Base-by-base conservation (phyloP, 345 rosid genomes). In the Cardamine chenopodiifolia region DNA sequence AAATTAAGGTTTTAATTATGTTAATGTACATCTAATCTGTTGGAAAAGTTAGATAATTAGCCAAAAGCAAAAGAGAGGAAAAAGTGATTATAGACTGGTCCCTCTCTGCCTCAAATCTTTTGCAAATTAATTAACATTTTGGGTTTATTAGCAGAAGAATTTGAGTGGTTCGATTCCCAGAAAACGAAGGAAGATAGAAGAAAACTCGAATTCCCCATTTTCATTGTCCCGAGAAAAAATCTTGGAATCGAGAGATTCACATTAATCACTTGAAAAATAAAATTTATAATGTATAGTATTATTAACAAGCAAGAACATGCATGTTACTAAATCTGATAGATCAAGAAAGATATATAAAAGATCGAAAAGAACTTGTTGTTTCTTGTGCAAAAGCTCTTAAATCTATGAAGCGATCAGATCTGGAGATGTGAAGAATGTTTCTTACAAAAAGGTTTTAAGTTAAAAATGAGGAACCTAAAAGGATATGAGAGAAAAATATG, bases 351-450 rank as follows among this genome's bases (percentile, higher is more conserved):
- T 4, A 53, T 12, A 37, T 19, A 4, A 17, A 9, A 54, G 19
- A 62, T 37, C 0, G 60, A 62, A 39, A 61, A 54, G 57, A 67
- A 66, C 79, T 61, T 67, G 62, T 37, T 14, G 2, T 67, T 34
- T 29, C 66, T 57, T 49, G 60, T 53, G 70, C 63, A 72, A 1
- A 35, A 66, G 53, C 48, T 67, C 62, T 40, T 72, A 32, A 72
- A 72, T 40, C 63, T 52, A 54, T 34, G 63, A 68, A 44, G 25
- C 37, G 58, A 54, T 73, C 72, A 65, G 80, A 79, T 63, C 78
- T 57, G 29, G 26, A 67, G 73, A 48, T 53, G 32, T 17, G 35
- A 35, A 35, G 29, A 72, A 74, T 52, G 80, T 68, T 73, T 76
- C 45, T 59, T 42, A 17, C 5, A 56, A 23, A 62, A 62, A n/a